Evolutionary conservation across 148 eudicot species (phyloP).

Genomic region (Camellia japonica): DNA sequence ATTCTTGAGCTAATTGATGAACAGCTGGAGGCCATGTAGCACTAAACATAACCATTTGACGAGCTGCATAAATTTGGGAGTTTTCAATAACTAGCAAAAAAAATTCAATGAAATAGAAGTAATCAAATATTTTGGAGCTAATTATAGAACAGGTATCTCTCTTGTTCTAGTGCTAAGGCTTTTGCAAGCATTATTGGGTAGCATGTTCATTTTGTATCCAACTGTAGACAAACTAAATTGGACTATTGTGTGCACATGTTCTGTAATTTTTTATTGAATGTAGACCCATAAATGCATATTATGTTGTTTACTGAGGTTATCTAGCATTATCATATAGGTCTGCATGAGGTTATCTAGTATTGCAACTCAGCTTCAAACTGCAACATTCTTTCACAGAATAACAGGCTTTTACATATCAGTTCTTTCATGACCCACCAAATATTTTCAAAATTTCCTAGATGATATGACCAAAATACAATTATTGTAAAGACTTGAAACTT

Average conservation of each 20-base stretch:
- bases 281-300: background rate
- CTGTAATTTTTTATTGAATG: background rate
- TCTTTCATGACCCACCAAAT: background rate
- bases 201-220: background rate
- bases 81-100: background rate
- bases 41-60: conserved; percentile 99
- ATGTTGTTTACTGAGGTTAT: background rate
- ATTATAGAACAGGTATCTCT: background rate
- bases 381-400: background rate
- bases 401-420: background rate
- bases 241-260: background rate
- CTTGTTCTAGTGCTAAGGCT: background rate
- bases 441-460: background rate
- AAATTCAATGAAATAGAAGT: background rate
- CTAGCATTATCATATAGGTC: background rate
- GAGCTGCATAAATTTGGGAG: conserved; percentile 42
- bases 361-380: background rate
- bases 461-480: background rate
- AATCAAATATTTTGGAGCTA: background rate
- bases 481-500: too few relatives aligned
- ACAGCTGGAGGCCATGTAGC: conserved; percentile 96
- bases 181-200: too few relatives aligned
- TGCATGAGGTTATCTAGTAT: background rate
- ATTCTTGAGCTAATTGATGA: conserved; percentile 94
- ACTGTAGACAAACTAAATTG: too few relatives aligned